These are phyloP conservation scores for Pseudocercospora musae DNA, from an alignment of 2,329 filamentous ascomycete species.

Conservation along the genomic window DNA sequence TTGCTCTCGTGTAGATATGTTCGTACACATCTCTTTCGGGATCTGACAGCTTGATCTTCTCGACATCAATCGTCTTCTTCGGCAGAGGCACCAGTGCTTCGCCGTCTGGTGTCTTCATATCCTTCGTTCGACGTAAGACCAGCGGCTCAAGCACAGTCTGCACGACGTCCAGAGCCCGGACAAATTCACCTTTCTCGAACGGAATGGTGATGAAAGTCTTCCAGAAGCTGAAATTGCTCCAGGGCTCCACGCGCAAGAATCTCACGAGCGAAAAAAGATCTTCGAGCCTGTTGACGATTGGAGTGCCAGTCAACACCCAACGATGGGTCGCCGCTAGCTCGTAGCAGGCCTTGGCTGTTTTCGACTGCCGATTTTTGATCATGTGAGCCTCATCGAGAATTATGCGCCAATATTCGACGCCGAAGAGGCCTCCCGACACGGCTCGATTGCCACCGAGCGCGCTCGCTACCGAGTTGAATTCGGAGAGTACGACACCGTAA, in stretches of 20 bases:
- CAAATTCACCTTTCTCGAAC: constrained; percentile 92
- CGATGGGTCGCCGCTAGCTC: constrained; percentile 80
- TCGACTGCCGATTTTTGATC: constrained; percentile 83
- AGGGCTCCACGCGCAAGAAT: constrained; percentile 91
- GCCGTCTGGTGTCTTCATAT: constrained; percentile 93
- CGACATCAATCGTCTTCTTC: constrained; percentile 75
- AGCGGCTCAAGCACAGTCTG: constrained; percentile 94
- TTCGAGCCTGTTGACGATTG: constrained; percentile 92
- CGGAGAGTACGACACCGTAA: constrained; percentile 87
- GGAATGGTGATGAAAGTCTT: constrained; percentile 97
- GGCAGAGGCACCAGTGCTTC: constrained; percentile 78
- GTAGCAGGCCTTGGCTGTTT: constrained; percentile 93
- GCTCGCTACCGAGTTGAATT: constrained; percentile 69
- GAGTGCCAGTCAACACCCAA: constrained; percentile 92
- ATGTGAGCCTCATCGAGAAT: constrained; percentile 94
- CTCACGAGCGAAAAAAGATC: constrained; percentile 91
- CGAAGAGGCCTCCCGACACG: constrained; percentile 66
- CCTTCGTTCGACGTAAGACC: constrained; percentile 92
- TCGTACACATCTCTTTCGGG: constrained; percentile 89
- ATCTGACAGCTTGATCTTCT: constrained; percentile 79
- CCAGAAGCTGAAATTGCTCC: constrained; percentile 99
- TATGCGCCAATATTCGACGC: constrained; percentile 87
- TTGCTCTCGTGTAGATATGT: constrained; percentile 79
- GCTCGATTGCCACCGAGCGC: constrained; percentile 62
- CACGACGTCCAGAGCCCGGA: constrained; percentile 90